Conservation (phyloP, 148 eudicot species). For the Persicaria maculosa region DNA sequence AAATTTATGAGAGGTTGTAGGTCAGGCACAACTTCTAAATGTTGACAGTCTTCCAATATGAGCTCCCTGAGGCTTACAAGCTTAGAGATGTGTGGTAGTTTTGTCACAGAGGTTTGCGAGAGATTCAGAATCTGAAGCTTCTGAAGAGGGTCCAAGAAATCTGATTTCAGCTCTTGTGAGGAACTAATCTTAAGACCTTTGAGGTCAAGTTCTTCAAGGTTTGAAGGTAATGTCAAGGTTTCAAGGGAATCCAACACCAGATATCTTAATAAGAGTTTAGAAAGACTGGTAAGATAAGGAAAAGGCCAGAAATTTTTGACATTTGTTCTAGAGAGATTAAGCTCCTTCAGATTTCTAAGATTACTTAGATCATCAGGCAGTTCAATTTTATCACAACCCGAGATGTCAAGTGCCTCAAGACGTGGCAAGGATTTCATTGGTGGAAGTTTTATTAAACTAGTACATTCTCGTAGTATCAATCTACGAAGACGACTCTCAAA, state of each 20-base stretch:
- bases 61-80: background rate
- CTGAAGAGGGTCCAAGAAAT: background rate
- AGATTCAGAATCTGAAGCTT: background rate
- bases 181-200: background rate
- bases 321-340: background rate
- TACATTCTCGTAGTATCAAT: no score
- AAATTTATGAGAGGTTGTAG: background rate
- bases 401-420: background rate
- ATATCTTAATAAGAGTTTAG: background rate
- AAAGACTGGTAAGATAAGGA: background rate
- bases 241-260: background rate
- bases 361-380: background rate
- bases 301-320: background rate
- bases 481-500: no score
- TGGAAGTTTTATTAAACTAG: no score
- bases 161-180: background rate
- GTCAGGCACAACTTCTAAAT: background rate
- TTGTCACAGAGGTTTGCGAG: background rate
- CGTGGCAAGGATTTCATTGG: no score
- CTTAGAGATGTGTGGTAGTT: slow-evolving; percentile 2
- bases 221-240: background rate
- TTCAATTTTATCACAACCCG: background rate
- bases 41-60: background rate
- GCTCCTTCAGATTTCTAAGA: background rate
- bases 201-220: background rate